phyloP scores from a whole-genome alignment of 768 basidiomycete genomes.

The Hericium rajendrae region DNA sequence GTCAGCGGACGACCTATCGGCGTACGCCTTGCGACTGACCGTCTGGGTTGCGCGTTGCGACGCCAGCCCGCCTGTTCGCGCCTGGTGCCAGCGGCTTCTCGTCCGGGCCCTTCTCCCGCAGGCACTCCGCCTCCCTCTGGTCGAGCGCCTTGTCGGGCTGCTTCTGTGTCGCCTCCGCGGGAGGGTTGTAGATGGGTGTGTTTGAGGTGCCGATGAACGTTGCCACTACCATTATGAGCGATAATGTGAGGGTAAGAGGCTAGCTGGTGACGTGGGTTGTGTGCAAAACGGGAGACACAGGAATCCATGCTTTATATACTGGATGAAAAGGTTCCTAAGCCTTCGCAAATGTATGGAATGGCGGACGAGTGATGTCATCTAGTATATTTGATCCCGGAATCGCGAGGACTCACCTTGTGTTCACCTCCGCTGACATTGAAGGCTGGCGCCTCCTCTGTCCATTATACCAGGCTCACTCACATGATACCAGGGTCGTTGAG shows the following conservation, averaged over 20 bases:
- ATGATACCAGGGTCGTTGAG: too few relatives aligned
- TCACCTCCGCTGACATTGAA: too few relatives aligned
- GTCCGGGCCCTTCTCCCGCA: not conserved
- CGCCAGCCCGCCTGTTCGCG: not conserved
- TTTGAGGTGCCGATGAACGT: not conserved
- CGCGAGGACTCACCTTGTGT: too few relatives aligned
- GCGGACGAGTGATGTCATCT: not conserved
- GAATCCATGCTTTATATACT: not conserved
- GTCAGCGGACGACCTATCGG: not conserved
- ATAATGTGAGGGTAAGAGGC: not conserved
- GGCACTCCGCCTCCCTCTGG: not conserved
- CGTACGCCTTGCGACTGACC: not conserved
- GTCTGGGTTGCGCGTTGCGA: not conserved
- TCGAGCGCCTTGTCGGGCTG: not conserved
- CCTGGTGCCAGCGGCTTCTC: not conserved
- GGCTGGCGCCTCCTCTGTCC: too few relatives aligned
- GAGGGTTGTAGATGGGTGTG: not conserved
- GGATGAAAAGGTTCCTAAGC: not conserved
- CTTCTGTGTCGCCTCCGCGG: not conserved
- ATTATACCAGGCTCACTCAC: too few relatives aligned
- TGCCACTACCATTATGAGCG: not conserved
- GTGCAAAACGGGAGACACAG: not conserved
- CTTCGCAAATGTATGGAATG: not conserved
- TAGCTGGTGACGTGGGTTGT: not conserved
- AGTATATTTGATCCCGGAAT: too few relatives aligned